Conservation (phyloP, 2,329 filamentous ascomycete genomes). For the Stagonosporopsis vannaccii region DNA sequence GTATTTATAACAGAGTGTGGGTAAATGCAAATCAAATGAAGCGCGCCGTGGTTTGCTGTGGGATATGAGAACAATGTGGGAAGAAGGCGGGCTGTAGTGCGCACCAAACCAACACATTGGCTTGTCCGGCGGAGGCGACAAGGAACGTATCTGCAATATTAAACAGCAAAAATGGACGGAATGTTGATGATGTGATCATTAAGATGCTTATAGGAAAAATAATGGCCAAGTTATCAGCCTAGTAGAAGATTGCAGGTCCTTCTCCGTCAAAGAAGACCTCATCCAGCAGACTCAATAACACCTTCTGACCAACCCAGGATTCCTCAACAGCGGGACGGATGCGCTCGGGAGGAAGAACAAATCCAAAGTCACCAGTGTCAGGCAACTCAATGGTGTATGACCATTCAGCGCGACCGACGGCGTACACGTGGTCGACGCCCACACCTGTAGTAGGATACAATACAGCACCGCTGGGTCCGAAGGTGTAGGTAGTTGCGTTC, state of each 20-base stretch:
- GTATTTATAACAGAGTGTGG: no score
- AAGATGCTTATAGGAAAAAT: not conserved
- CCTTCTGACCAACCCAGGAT: conserved; percentile 51
- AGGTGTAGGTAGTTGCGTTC: conserved; percentile 47
- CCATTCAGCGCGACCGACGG: conserved; percentile 51
- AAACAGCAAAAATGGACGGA: no score
- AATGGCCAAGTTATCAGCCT: not conserved
- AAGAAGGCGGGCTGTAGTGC: no score
- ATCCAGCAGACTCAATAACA: conserved; percentile 34
- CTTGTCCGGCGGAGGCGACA: no score
- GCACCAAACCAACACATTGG: no score
- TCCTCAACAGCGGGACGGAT: conserved; percentile 56
- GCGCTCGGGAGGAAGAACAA: conserved; percentile 57
- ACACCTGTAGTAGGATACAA: conserved; percentile 63
- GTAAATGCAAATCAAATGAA: no score
- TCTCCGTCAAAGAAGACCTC: conserved; percentile 40
- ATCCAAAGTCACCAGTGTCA: conserved; percentile 57
- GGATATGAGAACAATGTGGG: no score
- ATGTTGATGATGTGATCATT: not conserved
- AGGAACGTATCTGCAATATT: no score
- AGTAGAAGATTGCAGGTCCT: conserved; percentile 27
- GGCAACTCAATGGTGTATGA: conserved; percentile 57
- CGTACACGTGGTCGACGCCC: conserved; percentile 54
- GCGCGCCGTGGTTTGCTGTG: no score
- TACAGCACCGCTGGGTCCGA: conserved; percentile 62